phyloP scores from a whole-genome alignment of 768 basidiomycete species.

The Lentinus brumalis region DNA sequence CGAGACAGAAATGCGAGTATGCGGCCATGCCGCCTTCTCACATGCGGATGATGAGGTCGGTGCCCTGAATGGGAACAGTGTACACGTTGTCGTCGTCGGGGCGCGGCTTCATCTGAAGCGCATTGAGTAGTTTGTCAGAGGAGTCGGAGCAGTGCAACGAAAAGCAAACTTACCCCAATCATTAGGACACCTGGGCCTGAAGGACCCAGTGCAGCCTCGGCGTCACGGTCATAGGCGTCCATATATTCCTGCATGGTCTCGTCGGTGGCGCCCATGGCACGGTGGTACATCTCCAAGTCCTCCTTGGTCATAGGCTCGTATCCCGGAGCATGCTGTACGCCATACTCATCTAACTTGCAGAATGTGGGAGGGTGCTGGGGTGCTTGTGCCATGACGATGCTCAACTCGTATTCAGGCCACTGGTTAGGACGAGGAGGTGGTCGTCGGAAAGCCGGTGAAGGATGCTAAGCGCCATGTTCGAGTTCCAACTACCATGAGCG shows the following conservation, averaged over 20 bases:
- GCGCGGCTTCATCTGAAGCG: neutral
- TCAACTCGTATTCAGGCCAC: no score
- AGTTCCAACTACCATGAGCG: no score
- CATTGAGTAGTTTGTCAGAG: neutral
- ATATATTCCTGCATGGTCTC: neutral
- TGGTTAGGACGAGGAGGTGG: no score
- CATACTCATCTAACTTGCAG: no score
- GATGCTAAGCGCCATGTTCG: no score
- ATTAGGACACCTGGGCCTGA: neutral
- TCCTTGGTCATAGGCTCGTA: neutral
- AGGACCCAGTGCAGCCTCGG: neutral
- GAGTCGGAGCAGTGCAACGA: neutral
- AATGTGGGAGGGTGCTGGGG: no score
- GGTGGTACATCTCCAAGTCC: neutral
- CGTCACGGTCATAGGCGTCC: neutral
- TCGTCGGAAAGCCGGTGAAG: no score
- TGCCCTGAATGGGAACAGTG: neutral
- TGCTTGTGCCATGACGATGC: no score
- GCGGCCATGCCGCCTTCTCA: slow-evolving; percentile 2
- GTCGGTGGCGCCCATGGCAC: neutral
- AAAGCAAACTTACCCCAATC: neutral
- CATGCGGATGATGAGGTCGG: slow-evolving; percentile 1
- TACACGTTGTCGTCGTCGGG: slow-evolving; percentile 1
- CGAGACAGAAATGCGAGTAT: slow-evolving; percentile 1
- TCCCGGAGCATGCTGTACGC: neutral